Conservation (phyloP, 306 rosid genomes). For the Malus fusca region DNA sequence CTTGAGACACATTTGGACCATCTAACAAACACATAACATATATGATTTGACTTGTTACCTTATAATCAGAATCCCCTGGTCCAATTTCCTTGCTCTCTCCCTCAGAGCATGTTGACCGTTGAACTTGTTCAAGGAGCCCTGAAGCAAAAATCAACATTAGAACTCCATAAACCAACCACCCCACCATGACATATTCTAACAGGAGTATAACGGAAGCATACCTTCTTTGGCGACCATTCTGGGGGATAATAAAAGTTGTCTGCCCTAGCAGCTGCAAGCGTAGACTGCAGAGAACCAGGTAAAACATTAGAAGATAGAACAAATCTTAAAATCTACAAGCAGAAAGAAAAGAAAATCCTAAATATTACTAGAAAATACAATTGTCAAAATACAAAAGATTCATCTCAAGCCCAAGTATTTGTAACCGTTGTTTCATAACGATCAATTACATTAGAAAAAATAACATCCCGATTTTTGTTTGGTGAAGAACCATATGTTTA, state of each 20-base stretch:
- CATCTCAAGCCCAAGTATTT: not conserved
- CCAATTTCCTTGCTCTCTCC: slow-evolving; percentile 85
- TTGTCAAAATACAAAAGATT: not conserved
- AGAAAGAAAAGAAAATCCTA: not conserved
- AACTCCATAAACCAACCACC: not conserved
- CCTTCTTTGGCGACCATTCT: slow-evolving; percentile 92
- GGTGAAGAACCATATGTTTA: not conserved
- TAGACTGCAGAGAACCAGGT: slow-evolving; percentile 56
- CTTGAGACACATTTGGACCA: not conserved
- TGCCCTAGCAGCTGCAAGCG: slow-evolving; percentile 94
- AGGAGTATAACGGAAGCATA: slow-evolving; percentile 13
- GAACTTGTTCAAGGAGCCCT: slow-evolving; percentile 89
- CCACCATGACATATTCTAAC: not conserved
- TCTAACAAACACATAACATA: not conserved
- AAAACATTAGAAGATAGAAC: slow-evolving; percentile 17
- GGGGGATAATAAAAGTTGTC: slow-evolving; percentile 92
- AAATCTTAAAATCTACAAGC: not conserved
- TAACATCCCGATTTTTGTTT: not conserved
- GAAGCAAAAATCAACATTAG: slow-evolving; percentile 21
- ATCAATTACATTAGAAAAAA: not conserved
- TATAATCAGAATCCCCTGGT: slow-evolving; percentile 81
- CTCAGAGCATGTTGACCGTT: slow-evolving; percentile 91
- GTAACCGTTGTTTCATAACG: not conserved
- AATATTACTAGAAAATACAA: not conserved
- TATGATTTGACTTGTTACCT: slow-evolving; percentile 36